phyloP scores from a whole-genome alignment of 2,329 filamentous ascomycete species.

The Helotiales sp. region DNA sequence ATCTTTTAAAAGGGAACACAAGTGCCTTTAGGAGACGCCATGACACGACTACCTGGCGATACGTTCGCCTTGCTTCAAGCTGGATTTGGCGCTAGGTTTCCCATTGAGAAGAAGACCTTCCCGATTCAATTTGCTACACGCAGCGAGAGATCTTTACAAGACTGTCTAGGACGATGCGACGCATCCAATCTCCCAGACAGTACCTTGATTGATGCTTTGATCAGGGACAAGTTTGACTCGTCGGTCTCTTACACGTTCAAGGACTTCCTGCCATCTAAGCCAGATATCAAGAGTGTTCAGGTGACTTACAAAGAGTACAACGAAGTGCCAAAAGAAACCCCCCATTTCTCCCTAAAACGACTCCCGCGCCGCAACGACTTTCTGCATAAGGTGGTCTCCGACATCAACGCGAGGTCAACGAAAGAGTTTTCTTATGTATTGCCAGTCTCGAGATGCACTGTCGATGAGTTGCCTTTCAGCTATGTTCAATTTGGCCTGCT shows the following conservation, averaged over 20 bases:
- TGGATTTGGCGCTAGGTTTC: slow-evolving; percentile 26
- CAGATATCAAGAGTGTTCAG: slow-evolving; percentile 42
- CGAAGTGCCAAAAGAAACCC: slow-evolving; percentile 42
- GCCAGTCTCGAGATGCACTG: slow-evolving; percentile 46
- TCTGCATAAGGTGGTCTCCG: slow-evolving; percentile 43
- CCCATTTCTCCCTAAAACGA: slow-evolving; percentile 49
- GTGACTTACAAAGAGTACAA: slow-evolving; percentile 39
- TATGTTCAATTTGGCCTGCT: slow-evolving; percentile 54
- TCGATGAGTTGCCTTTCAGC: slow-evolving; percentile 47
- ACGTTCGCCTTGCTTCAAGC: slow-evolving; percentile 25
- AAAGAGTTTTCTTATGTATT: slow-evolving; percentile 48
- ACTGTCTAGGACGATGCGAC: neutral
- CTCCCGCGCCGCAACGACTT: slow-evolving; percentile 61
- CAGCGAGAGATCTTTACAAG: neutral
- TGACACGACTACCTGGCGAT: slow-evolving; percentile 8
- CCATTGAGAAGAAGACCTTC: slow-evolving; percentile 17
- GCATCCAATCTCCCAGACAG: neutral
- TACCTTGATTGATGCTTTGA: slow-evolving; percentile 15
- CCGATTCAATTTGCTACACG: slow-evolving; percentile 23
- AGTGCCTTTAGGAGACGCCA: neutral
- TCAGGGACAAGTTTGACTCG: slow-evolving; percentile 24
- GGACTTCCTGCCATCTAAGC: slow-evolving; percentile 45
- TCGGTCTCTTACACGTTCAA: slow-evolving; percentile 39
- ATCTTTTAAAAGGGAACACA: neutral
- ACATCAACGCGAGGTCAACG: slow-evolving; percentile 5